phyloP scores from a whole-genome alignment of 2,329 filamentous ascomycete genomes.

The Diaporthe sp. region DNA sequence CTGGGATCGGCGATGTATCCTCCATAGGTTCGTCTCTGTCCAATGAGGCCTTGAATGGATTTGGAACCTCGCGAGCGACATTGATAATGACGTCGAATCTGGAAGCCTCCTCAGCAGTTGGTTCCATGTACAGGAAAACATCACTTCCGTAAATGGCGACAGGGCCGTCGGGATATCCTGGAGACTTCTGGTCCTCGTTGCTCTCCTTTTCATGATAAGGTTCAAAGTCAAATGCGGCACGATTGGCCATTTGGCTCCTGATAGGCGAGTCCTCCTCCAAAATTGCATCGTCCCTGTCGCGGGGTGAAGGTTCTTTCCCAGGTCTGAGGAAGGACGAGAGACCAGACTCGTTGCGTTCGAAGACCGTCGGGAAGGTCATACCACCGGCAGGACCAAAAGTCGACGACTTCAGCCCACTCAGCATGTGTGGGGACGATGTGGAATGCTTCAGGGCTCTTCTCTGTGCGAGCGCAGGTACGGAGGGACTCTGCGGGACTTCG shows the following conservation, averaged over 20 bases:
- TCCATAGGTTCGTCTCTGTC: constrained; percentile 45
- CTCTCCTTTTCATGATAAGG: constrained; percentile 76
- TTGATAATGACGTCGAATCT: constrained; percentile 88
- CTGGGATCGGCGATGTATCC: constrained; percentile 62
- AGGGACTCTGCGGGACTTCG: constrained; percentile 69
- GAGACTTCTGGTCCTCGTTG: constrained; percentile 84
- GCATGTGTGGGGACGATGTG: constrained; percentile 76
- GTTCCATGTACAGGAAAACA: constrained; percentile 85
- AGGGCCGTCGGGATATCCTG: constrained; percentile 85
- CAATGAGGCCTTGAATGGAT: constrained; percentile 71
- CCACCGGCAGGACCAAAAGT: constrained; percentile 73
- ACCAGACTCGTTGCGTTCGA: constrained; percentile 72
- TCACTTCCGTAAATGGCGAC: constrained; percentile 85
- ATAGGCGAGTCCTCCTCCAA: constrained; percentile 71
- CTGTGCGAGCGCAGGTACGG: constrained; percentile 70
- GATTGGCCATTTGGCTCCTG: constrained; percentile 72
- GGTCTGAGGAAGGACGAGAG: constrained; percentile 71
- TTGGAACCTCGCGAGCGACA: constrained; percentile 84
- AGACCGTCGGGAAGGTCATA: constrained; percentile 73
- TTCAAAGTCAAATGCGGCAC: constrained; percentile 70
- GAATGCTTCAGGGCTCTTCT: constrained; percentile 76
- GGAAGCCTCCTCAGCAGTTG: constrained; percentile 81
- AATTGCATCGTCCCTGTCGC: constrained; percentile 59
- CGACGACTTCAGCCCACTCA: constrained; percentile 69
- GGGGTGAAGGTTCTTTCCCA: constrained; percentile 54